phyloP scores from a whole-genome alignment of 1,284 basidiomycete species.

The Trametes versicolor region DNA sequence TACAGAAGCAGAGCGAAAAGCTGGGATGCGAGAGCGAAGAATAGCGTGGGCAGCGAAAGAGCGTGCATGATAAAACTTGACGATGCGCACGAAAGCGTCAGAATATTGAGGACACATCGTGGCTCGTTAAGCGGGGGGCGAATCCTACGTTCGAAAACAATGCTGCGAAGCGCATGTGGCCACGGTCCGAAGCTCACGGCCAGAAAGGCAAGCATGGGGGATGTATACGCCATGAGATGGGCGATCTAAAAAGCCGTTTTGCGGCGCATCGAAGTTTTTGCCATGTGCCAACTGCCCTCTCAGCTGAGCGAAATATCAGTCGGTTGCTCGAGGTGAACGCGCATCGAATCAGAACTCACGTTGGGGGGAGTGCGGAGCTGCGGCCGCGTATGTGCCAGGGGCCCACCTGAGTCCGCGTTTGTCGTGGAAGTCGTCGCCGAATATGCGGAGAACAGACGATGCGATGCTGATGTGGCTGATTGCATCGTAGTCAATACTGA shows the following conservation, averaged over 20 bases:
- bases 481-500: conserved; percentile 2
- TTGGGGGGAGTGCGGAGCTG: no score
- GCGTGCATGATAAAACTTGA: no score
- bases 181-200: not conserved
- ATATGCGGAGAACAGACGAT: not conserved
- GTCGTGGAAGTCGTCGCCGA: not conserved
- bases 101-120: no score
- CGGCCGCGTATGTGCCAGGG: not conserved
- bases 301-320: not conserved
- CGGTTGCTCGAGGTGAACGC: not conserved
- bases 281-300: no score
- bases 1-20: no score
- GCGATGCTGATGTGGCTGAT: not conserved
- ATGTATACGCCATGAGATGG: not conserved
- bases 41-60: no score
- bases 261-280: not conserved
- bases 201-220: conserved; percentile 9
- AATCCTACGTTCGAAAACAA: no score
- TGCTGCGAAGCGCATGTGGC: not conserved
- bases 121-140: no score
- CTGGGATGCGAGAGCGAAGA: no score
- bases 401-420: not conserved
- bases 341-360: not conserved
- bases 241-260: not conserved
- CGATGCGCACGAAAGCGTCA: no score